Percentiles rank a stretch among this genome's conserved stretches.
phyloP scores from a whole-genome alignment of 192 early-diverging fungal genomes.

The Coemansia sp. region DNA sequence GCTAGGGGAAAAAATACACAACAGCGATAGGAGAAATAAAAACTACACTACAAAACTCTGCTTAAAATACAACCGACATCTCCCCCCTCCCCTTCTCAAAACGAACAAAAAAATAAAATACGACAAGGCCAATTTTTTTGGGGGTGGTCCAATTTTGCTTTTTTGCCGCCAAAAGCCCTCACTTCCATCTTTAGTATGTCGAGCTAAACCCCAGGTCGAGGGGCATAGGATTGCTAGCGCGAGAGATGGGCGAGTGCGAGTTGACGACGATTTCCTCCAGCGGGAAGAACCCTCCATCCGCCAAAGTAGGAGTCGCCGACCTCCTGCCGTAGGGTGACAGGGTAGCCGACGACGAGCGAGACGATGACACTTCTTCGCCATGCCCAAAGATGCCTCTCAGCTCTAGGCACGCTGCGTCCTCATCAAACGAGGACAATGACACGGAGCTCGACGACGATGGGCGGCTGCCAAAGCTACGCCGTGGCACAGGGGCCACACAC shows the following conservation, averaged over 20 bases:
- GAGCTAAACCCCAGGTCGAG: constrained; percentile 43
- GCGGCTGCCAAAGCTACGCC: constrained; percentile 18
- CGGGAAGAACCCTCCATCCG: constrained; percentile 31
- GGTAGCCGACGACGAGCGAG: constrained; percentile 41
- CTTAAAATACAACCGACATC: constrained; percentile 9
- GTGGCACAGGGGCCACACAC: constrained; percentile 48
- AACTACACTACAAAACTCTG: constrained; percentile 5
- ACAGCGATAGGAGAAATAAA: constrained; percentile 3
- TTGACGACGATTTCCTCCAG: constrained; percentile 50
- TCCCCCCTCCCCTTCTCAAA: background rate
- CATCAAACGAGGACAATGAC: constrained; percentile 27
- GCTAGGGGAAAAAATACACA: constrained; percentile 9
- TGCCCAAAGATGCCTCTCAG: constrained; percentile 48
- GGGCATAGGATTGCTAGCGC: constrained; percentile 51
- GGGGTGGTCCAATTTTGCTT: background rate
- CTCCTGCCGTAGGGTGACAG: constrained; percentile 17
- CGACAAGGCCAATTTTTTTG: background rate
- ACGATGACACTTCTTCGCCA: constrained; percentile 11
- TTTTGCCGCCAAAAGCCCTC: background rate
- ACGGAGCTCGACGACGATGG: constrained; percentile 26
- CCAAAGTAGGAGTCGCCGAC: constrained; percentile 5
- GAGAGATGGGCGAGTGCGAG: constrained; percentile 37
- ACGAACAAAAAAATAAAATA: background rate
- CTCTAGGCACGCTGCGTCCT: constrained; percentile 49
- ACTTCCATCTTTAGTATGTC: constrained; percentile 12